A percentile compares a stretch with the other conserved stretches of the same genome.
Evolutionary conservation across 176 grass and related monocot species (phyloP).

Genomic region (Carex cristatella): DNA sequence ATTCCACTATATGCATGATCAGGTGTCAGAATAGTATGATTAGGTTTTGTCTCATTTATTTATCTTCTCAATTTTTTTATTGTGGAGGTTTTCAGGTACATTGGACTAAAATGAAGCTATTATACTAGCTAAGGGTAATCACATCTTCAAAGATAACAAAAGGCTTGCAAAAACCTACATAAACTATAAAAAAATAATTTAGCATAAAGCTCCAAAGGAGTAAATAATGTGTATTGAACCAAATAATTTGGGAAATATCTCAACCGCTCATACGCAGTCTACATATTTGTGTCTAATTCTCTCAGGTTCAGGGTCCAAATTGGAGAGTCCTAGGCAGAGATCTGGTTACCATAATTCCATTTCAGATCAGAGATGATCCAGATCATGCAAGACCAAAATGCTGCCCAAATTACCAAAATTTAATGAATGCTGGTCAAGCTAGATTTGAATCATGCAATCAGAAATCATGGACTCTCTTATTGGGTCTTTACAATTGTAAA

Average conservation of each 20-base stretch:
- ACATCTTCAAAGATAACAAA: not conserved
- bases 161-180: not conserved
- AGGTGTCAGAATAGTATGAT: not conserved
- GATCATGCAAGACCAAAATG: not conserved
- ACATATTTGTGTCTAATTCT: not conserved
- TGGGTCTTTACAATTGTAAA: not conserved
- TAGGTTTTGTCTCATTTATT: not conserved
- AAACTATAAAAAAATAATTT: not conserved
- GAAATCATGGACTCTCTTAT: not conserved
- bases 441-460: not conserved
- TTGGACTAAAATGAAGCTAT: not conserved
- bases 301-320: not conserved
- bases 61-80: not conserved
- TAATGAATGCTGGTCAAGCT: not conserved
- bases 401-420: not conserved
- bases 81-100: not conserved
- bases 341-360: not conserved
- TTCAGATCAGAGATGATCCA: not conserved
- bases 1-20: not conserved
- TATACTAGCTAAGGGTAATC: not conserved
- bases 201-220: not conserved
- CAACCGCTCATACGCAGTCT: not conserved
- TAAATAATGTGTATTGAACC: not conserved
- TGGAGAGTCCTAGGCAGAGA: not conserved
- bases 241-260: conserved; percentile 1